Evolutionary conservation across 495 filamentous ascomycete species (phyloP).

Genomic region (Articulospora tetracladia): DNA sequence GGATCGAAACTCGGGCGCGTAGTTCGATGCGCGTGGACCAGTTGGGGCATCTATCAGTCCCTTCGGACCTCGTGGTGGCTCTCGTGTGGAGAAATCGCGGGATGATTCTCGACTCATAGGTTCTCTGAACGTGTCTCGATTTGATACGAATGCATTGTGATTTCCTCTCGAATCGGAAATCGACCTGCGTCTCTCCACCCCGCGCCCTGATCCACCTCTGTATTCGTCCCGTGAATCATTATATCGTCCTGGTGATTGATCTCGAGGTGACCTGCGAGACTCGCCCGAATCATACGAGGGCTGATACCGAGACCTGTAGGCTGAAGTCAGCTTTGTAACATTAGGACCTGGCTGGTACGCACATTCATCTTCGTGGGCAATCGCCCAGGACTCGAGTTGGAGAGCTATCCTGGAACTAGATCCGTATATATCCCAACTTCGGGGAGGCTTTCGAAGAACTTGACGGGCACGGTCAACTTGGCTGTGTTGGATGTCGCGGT

Average conservation of each 20-base stretch:
- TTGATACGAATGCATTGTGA: slow-evolving; percentile 39
- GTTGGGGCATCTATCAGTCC: slow-evolving; percentile 59
- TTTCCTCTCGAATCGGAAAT: slow-evolving; percentile 46
- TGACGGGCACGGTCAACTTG: not conserved
- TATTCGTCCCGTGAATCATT: slow-evolving; percentile 46
- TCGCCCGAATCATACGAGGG: slow-evolving; percentile 31
- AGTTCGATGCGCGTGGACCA: slow-evolving; percentile 44
- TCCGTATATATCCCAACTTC: not conserved
- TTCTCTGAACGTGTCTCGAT: slow-evolving; percentile 42
- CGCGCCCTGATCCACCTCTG: slow-evolving; percentile 31
- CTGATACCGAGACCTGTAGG: slow-evolving; percentile 25
- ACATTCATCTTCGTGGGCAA: slow-evolving; percentile 26
- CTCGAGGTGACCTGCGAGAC: slow-evolving; percentile 46
- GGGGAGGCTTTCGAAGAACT: not conserved
- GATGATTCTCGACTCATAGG: slow-evolving; percentile 17
- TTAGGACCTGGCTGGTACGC: not conserved
- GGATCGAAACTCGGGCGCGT: slow-evolving; percentile 17
- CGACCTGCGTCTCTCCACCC: slow-evolving; percentile 30
- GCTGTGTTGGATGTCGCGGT: not conserved
- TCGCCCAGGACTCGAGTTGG: slow-evolving; percentile 11
- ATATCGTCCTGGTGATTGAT: slow-evolving; percentile 52
- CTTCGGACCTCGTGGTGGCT: slow-evolving; percentile 69
- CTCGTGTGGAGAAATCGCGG: slow-evolving; percentile 33
- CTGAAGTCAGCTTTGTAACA: slow-evolving; percentile 5
- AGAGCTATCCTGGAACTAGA: not conserved